Evolutionary conservation across 2,329 filamentous ascomycete species (phyloP).

Genomic region (Incumbomyces delicatus): DNA sequence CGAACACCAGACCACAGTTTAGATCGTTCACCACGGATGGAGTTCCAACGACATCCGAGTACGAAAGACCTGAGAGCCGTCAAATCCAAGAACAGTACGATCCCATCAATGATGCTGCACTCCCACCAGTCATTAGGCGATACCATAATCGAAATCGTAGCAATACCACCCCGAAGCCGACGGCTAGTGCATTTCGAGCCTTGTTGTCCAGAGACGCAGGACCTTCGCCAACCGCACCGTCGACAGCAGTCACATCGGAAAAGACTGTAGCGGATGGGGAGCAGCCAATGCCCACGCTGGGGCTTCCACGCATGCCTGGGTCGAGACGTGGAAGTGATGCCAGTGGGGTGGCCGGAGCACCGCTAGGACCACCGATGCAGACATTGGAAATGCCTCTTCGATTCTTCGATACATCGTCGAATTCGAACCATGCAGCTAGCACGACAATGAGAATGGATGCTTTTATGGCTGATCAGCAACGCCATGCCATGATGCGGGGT

Average conservation of each 20-base stretch:
- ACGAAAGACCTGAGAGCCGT: conserved; percentile 7
- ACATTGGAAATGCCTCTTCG: conserved; percentile 30
- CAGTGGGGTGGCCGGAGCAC: conserved; percentile 43
- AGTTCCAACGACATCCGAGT: conserved; percentile 21
- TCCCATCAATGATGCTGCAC: conserved; percentile 33
- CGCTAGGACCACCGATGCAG: conserved; percentile 23
- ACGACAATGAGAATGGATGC: conserved; percentile 93
- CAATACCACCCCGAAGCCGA: conserved; percentile 68
- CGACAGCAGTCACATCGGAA: conserved; percentile 15
- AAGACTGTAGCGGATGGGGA: conserved; percentile 16
- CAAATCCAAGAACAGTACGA: conserved; percentile 18
- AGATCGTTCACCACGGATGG: conserved; percentile 29
- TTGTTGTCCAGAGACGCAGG: conserved; percentile 49
- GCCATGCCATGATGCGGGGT: conserved; percentile 6
- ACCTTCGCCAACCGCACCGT: conserved; percentile 17
- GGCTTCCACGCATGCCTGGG: conserved; percentile 34
- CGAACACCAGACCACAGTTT: background rate
- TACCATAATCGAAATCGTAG: conserved; percentile 76
- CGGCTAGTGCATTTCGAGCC: conserved; percentile 64
- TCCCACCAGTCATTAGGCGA: conserved; percentile 44
- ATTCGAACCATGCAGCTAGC: conserved; percentile 53
- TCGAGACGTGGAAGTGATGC: conserved; percentile 34
- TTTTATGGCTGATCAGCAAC: conserved; percentile 55
- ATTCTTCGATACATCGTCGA: conserved; percentile 64
- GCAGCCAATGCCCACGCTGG: conserved; percentile 21